A percentile compares a stretch with the other conserved stretches of the same genome.
Conservation (phyloP, 176 grass and related monocot genomes). For the Sorghum bicolor region DNA sequence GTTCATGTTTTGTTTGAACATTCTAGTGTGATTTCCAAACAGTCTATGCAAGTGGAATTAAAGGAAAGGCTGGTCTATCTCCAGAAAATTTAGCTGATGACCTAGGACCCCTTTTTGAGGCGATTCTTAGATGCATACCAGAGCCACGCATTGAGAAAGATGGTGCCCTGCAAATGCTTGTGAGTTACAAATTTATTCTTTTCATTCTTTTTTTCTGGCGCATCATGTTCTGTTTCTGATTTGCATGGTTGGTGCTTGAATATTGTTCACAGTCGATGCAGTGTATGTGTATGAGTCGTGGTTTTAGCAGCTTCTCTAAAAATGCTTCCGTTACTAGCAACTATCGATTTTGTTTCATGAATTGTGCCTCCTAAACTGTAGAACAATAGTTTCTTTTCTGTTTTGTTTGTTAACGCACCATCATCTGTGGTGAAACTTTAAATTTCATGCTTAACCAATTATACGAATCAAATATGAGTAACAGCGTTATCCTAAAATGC, state of each 20-base stretch:
- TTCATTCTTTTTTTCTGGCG: constrained; percentile 2
- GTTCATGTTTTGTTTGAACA: constrained; percentile 13
- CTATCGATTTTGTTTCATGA: neutral
- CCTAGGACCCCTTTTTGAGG: constrained; percentile 95
- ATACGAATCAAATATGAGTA: neutral
- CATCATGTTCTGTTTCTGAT: constrained; percentile 3
- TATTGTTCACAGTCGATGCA: neutral
- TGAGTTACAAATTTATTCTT: constrained; percentile 42
- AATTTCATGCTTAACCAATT: constrained; percentile 16
- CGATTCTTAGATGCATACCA: constrained; percentile 97
- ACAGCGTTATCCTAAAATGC: neutral
- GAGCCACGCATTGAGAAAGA: constrained; percentile 93
- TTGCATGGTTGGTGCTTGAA: constrained; percentile 19
- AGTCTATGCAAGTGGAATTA: constrained; percentile 95
- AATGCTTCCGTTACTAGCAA: neutral
- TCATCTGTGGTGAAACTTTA: constrained; percentile 3
- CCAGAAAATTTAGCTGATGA: constrained; percentile 83
- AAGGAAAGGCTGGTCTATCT: constrained; percentile 83
- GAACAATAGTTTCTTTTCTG: neutral
- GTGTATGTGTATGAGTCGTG: neutral
- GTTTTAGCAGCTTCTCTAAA: neutral
- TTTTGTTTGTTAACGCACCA: constrained; percentile 15
- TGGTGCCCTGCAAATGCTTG: constrained; percentile 88
- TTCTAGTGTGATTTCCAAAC: constrained; percentile 96
- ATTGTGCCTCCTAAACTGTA: neutral